Evolutionary conservation across 2,329 filamentous ascomycete species (phyloP), one percentile per base, ranked within the genome.

Genomic region (Zymoseptoria passerinii): DNA sequence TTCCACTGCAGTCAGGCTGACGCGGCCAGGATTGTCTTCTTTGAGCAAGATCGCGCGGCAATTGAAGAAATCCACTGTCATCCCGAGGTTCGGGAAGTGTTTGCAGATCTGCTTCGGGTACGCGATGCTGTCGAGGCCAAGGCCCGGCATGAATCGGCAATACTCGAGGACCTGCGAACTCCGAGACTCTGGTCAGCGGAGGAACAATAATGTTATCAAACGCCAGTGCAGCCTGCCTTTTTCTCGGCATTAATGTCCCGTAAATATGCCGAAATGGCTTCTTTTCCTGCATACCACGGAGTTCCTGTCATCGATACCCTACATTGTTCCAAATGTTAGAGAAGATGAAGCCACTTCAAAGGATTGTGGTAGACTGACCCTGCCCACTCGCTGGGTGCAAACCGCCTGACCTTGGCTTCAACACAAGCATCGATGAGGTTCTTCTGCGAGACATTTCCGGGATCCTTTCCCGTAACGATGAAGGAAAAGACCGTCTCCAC

Each of bases 111-210:
- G 72, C 57, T 79, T 66, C 0, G 82, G 81, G 54, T 72, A 77
- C 1, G 78, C 79, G 35, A 83, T 72, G 69, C 84, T 84, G 66
- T 85, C 52, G 4, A 57, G 54, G 49, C 56, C 58, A 29, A 61
- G 53, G 0, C 80, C 81, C 0, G 79, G 79, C 44, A 83, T 80
- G 63, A 84, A 83, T 0, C 83, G 70, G 0, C 72, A 77, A 67
- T 84, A 84, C 59, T 84, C 80, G 5, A 84, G 71, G 3, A 81
- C 72, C 79, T 82, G 20, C 35, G 35, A 16, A 16, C 10, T 16
- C 35, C 9, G 35, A 49, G 50, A 28, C 18, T 58, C 19, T 52
- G 2, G 19, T 55, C 29, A 52, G 53, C 48, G 35, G 27, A n/a
- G 10, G 35, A 4, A 16, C 35, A 40, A 16, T n/a, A n/a, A n/a